These are phyloP conservation scores for Prillingera fragicola DNA, from an alignment of 1,284 basidiomycete species.

Conservation along the genomic window DNA sequence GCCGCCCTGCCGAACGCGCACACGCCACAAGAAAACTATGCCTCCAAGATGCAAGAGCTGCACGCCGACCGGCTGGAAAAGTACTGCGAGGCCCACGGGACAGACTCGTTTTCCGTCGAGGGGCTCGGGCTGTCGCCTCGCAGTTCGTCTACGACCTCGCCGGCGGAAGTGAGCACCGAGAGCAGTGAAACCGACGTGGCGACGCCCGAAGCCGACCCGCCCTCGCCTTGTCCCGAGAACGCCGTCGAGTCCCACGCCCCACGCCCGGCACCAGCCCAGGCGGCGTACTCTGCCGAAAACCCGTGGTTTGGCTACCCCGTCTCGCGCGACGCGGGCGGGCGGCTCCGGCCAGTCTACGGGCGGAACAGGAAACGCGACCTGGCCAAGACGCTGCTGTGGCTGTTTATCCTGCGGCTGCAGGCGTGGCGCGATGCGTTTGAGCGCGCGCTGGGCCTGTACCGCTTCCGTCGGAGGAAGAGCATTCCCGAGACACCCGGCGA, in stretches of 20 bases:
- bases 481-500: conserved; percentile 7
- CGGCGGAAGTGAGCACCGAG: not conserved
- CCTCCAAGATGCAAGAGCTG: conserved; percentile 33
- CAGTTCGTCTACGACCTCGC: not conserved
- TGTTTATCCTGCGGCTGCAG: conserved; percentile 45
- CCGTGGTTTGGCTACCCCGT: conserved; percentile 49
- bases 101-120: conserved; percentile 2
- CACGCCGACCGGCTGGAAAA: conserved; percentile 35
- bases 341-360: conserved; percentile 38
- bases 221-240: too few species aligned
- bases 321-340: conserved; percentile 17
- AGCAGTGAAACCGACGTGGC: not conserved
- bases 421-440: conserved; percentile 32
- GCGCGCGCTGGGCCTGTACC: conserved; percentile 17
- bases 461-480: conserved; percentile 14
- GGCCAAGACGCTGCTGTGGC: conserved; percentile 45
- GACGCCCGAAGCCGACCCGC: not conserved
- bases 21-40: conserved; percentile 27
- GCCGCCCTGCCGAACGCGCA: not conserved
- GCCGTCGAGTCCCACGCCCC: not conserved
- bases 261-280: conserved; percentile 4
- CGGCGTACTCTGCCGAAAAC: conserved; percentile 27
- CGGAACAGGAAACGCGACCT: conserved; percentile 46
- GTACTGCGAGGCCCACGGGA: conserved; percentile 15
- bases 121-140: not conserved